Evolutionary conservation across 805 yeast species (phyloP).

Genomic region (Yamadazyma olivae): DNA sequence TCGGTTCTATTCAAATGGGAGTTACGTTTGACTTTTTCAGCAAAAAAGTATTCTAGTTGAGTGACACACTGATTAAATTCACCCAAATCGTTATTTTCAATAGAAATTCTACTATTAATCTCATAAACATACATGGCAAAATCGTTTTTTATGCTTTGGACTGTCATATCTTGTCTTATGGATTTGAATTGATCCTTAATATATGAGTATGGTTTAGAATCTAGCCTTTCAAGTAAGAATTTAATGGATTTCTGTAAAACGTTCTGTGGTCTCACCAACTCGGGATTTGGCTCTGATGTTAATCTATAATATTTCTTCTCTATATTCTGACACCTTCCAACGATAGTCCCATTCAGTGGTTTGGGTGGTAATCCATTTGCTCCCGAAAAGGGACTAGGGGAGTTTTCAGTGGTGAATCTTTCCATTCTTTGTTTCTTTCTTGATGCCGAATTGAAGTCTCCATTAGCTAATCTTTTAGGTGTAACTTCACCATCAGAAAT

Average conservation of each 20-base stretch:
- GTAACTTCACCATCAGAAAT: no score
- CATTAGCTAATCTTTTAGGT: neutral
- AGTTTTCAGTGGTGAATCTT: slow-evolving; percentile 39
- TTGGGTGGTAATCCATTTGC: slow-evolving; percentile 1
- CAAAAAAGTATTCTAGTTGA: slow-evolving; percentile 65
- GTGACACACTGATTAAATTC: slow-evolving; percentile 95
- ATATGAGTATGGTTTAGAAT: slow-evolving; percentile 56
- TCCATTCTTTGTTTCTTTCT: slow-evolving; percentile 44
- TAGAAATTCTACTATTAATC: slow-evolving; percentile 81
- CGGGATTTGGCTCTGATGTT: slow-evolving; percentile 90
- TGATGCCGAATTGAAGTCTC: slow-evolving; percentile 19
- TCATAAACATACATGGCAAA: slow-evolving; percentile 82
- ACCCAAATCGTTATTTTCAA: slow-evolving; percentile 80
- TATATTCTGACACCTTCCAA: slow-evolving; percentile 63
- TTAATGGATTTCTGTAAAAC: slow-evolving; percentile 58
- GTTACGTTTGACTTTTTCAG: slow-evolving; percentile 13
- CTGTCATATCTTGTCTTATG: slow-evolving; percentile 88
- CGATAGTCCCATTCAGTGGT: slow-evolving; percentile 21
- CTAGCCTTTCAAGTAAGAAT: slow-evolving; percentile 51
- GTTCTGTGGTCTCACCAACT: slow-evolving; percentile 68
- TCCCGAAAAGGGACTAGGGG: slow-evolving; percentile 5
- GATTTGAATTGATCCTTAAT: slow-evolving; percentile 89
- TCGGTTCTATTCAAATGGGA: slow-evolving; percentile 16
- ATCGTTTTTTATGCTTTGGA: slow-evolving; percentile 77
- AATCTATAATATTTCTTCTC: slow-evolving; percentile 81